Evolutionary conservation across 225 moss, liverwort and hornwort species (phyloP).

Genomic region (Polytrichum formosum): DNA sequence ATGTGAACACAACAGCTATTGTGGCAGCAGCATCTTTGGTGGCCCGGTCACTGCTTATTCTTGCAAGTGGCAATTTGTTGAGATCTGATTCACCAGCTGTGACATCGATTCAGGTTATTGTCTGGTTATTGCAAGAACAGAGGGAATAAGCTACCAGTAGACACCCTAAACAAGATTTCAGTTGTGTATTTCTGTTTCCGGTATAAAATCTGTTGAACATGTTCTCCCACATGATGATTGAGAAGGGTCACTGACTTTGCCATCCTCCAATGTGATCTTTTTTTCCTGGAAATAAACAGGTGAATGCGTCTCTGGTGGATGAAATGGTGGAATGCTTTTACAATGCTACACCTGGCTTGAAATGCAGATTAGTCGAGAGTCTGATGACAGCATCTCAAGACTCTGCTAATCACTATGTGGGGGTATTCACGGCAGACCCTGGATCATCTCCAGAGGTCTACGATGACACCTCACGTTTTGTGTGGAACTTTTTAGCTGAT

Average conservation of each 20-base stretch:
- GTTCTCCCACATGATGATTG: no score
- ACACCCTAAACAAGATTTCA: no score
- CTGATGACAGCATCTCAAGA: slow-evolving; percentile 72
- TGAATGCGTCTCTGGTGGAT: slow-evolving; percentile 71
- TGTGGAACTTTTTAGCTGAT: slow-evolving; percentile 95
- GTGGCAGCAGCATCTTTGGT: slow-evolving; percentile 66
- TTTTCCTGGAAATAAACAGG: slow-evolving; percentile 28
- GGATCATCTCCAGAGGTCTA: slow-evolving; percentile 54
- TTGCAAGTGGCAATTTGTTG: slow-evolving; percentile 59
- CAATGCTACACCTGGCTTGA: slow-evolving; percentile 60
- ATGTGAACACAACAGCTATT: slow-evolving; percentile 58
- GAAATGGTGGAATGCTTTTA: slow-evolving; percentile 74
- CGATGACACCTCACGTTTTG: slow-evolving; percentile 79
- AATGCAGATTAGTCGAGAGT: slow-evolving; percentile 73
- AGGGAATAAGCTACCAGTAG: no score
- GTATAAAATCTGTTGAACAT: no score
- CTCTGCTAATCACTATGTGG: slow-evolving; percentile 82
- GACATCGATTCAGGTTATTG: slow-evolving; percentile 56
- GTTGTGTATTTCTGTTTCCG: no score
- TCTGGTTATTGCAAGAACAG: neutral
- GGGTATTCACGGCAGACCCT: slow-evolving; percentile 73
- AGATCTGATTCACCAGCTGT: slow-evolving; percentile 41
- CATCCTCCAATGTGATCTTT: neutral
- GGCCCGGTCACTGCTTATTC: slow-evolving; percentile 64
- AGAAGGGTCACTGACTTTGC: slow-evolving; percentile 14